Conservation (phyloP, 1,284 basidiomycete genomes). For the Boletus smithii region DNA sequence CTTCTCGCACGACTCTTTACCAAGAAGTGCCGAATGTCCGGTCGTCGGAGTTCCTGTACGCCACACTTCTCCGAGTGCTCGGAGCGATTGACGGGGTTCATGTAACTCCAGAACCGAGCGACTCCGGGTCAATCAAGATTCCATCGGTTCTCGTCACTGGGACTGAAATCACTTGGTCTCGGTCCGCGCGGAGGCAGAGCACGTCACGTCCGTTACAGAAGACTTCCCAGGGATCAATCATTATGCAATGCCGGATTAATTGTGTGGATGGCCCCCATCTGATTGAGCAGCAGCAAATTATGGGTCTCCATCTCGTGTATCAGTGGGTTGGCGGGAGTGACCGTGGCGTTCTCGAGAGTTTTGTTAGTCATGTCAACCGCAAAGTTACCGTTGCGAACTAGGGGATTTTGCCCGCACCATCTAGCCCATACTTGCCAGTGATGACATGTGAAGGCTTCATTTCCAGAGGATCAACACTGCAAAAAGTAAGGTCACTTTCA, state of each 20-base stretch:
- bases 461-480: no score
- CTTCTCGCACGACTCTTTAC: slow-evolving; percentile 50
- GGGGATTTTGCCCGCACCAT: no score
- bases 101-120: slow-evolving; percentile 6
- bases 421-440: no score
- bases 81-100: slow-evolving; percentile 36
- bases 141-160: slow-evolving; percentile 41
- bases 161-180: slow-evolving; percentile 67
- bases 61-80: slow-evolving; percentile 32
- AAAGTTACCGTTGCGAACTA: slow-evolving; percentile 24
- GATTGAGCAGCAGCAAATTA: slow-evolving; percentile 12
- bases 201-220: slow-evolving; percentile 10
- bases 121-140: background rate
- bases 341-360: slow-evolving; percentile 60
- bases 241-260: slow-evolving; percentile 24
- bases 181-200: slow-evolving; percentile 57
- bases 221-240: slow-evolving; percentile 5
- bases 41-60: slow-evolving; percentile 16
- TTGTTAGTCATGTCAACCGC: slow-evolving; percentile 56
- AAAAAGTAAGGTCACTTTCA: no score
- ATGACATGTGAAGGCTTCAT: no score
- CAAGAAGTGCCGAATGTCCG: slow-evolving; percentile 35
- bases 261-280: slow-evolving; percentile 30
- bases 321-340: slow-evolving; percentile 67
- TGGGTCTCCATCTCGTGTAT: slow-evolving; percentile 39